Conservation (phyloP, 139 green algal species). For the Ostreobium quekettii region DNA sequence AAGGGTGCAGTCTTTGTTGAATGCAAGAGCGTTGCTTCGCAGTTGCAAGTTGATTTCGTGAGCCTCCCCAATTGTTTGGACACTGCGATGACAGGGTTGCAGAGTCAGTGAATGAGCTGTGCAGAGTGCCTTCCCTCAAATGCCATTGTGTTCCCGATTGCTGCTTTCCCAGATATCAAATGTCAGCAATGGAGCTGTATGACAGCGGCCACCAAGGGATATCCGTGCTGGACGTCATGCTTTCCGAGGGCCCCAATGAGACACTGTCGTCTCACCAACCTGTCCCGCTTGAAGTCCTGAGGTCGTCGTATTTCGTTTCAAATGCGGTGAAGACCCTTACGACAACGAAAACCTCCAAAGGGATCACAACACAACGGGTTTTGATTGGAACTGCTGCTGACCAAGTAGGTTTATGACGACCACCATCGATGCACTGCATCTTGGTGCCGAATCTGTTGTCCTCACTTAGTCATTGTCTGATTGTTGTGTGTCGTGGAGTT, state of each 20-base stretch:
- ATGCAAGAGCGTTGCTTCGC: too few relatives aligned
- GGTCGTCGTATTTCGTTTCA: conserved; percentile 41
- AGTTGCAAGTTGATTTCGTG: too few relatives aligned
- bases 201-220: conserved; percentile 45
- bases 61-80: too few relatives aligned
- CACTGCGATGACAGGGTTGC: too few relatives aligned
- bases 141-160: too few relatives aligned
- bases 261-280: conserved; percentile 40
- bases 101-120: too few relatives aligned
- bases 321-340: conserved; percentile 38
- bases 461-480: too few relatives aligned
- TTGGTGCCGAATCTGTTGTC: too few relatives aligned
- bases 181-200: conserved; percentile 73
- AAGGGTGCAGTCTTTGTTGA: too few relatives aligned
- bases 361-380: conserved; percentile 81
- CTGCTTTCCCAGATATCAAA: conserved; percentile 23
- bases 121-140: too few relatives aligned
- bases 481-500: too few relatives aligned
- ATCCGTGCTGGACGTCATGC: conserved; percentile 33
- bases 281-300: conserved; percentile 47
- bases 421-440: too few relatives aligned
- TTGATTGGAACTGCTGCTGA: conserved; percentile 65
- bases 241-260: not conserved
- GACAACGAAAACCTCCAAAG: conserved; percentile 57
- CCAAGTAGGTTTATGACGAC: conserved; percentile 55